Percentiles rank a stretch among this genome's conserved stretches.
phyloP scores from a whole-genome alignment of 2,329 filamentous ascomycete species.

The Coleophoma crateriformis region DNA sequence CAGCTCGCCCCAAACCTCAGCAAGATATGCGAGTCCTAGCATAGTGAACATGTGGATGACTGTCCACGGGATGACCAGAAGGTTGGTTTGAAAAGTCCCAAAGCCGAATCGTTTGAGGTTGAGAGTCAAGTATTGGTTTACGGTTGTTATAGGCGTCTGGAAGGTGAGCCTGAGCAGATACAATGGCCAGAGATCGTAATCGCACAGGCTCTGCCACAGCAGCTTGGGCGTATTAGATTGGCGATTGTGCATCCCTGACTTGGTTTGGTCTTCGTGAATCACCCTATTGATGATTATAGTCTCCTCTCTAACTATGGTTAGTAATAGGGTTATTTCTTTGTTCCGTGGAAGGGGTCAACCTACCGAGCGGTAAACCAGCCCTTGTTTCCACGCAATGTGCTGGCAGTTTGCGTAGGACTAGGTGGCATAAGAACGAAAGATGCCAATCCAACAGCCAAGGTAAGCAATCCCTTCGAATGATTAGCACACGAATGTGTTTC shows the following conservation, averaged over 20 bases:
- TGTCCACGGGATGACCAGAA: constrained; percentile 52
- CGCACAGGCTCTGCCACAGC: constrained; percentile 39
- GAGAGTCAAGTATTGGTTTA: constrained; percentile 50
- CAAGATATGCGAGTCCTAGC: constrained; percentile 23
- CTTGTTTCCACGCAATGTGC: constrained; percentile 47
- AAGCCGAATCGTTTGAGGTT: constrained; percentile 51
- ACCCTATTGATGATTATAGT: constrained; percentile 61
- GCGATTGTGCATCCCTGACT: constrained; percentile 41
- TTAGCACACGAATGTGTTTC: background rate
- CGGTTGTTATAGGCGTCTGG: constrained; percentile 42
- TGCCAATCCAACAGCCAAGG: constrained; percentile 41
- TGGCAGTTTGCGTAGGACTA: constrained; percentile 57
- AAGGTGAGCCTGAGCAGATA: constrained; percentile 34
- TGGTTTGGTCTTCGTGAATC: constrained; percentile 43
- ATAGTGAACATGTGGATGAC: constrained; percentile 38
- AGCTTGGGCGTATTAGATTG: constrained; percentile 36
- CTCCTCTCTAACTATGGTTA: constrained; percentile 35
- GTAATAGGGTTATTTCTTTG: too few relatives aligned
- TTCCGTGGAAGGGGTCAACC: constrained; percentile 17
- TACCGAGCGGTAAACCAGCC: constrained; percentile 59
- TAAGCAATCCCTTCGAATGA: constrained; percentile 32
- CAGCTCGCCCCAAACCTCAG: constrained; percentile 40
- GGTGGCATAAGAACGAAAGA: constrained; percentile 51
- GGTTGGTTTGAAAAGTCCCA: constrained; percentile 52
- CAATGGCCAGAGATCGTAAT: constrained; percentile 46